Evolutionary conservation across 2,329 filamentous ascomycete genomes (phyloP).

Genomic region (Sporothrix humicola): DNA sequence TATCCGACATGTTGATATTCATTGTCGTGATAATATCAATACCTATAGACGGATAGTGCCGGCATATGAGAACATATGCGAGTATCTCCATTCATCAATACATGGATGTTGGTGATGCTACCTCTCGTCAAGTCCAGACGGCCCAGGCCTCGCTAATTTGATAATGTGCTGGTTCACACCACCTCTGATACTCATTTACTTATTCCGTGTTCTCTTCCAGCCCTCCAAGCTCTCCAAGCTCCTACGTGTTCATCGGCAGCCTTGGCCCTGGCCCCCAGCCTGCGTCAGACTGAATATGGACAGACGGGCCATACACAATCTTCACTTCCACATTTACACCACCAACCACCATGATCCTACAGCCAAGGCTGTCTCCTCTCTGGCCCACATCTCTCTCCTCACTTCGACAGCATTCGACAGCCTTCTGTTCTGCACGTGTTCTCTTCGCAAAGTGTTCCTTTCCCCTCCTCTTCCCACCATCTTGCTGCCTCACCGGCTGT

Average conservation of each 20-base stretch:
- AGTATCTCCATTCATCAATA: background rate
- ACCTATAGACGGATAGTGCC: background rate
- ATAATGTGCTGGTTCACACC: background rate
- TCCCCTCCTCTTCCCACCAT: constrained; percentile 22
- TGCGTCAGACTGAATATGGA: background rate
- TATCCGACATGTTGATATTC: background rate
- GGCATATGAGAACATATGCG: background rate
- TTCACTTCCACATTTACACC: background rate
- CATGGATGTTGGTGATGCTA: background rate
- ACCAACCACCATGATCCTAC: background rate
- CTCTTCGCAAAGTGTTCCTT: too few species aligned
- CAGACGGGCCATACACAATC: background rate
- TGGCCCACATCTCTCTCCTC: background rate
- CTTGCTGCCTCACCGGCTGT: constrained; percentile 14
- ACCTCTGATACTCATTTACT: too few species aligned
- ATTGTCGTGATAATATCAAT: too few species aligned
- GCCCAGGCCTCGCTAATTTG: background rate
- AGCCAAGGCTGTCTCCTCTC: background rate
- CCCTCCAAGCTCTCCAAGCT: background rate
- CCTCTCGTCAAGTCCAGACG: background rate
- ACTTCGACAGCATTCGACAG: too few species aligned
- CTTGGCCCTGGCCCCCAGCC: background rate
- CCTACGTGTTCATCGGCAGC: constrained; percentile 11
- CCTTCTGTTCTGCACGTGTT: background rate
- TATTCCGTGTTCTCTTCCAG: background rate